Base-by-base conservation (phyloP, 2,329 filamentous ascomycete species). In the Plenodomus lindquistii region DNA sequence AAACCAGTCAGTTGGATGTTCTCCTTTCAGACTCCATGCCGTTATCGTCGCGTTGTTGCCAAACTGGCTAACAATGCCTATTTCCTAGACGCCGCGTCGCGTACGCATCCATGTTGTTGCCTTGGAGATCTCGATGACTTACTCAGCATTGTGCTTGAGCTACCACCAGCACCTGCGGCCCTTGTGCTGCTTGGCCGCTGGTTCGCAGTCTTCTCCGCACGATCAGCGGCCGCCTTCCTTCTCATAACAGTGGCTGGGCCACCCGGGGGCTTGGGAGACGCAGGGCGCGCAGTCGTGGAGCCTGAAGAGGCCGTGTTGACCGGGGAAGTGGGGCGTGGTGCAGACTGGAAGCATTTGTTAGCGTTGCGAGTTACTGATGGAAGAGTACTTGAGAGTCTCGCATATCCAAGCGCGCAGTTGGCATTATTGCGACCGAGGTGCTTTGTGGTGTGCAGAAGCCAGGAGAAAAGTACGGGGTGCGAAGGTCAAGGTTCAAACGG, bases 121-220 rank as follows among this genome's bases (percentile, higher is more conserved):
- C 2, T 16, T 9, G 34, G 9, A 11, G 11, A 42, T 9, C 8
- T 19, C 8, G 17, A n/a, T 11, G 29, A 84, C 88, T 62, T 87
- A 91, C 92, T 93, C 80, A 99, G 82, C 94, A 99, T 99, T 44
- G 94, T 99, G 79, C 91, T 96, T 75, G 88, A 96, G 73, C 91
- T 97, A 60, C 94, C 94, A 62, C 94, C 94, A 16, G 94, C 94
- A 64, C 94, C 94, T 27, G 94, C 94, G 34, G 93, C 86, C 67
- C 94, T 85, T 60, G 94, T 99, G 79, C 89, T 96, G 74, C 87
- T 89, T 42, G 94, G 94, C 63, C 94, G 84, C 60, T 85, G 88
- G 87, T 96, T 99, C 69, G 93, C 92, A 65, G 93, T 85, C 78
- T 95, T 94, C 78, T 97, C 94, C 77, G 96, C 96, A 79, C 96